These are phyloP conservation scores for Gracilaria vermiculophylla DNA, from an alignment of 23 red algal species.

Conservation along the genomic window DNA sequence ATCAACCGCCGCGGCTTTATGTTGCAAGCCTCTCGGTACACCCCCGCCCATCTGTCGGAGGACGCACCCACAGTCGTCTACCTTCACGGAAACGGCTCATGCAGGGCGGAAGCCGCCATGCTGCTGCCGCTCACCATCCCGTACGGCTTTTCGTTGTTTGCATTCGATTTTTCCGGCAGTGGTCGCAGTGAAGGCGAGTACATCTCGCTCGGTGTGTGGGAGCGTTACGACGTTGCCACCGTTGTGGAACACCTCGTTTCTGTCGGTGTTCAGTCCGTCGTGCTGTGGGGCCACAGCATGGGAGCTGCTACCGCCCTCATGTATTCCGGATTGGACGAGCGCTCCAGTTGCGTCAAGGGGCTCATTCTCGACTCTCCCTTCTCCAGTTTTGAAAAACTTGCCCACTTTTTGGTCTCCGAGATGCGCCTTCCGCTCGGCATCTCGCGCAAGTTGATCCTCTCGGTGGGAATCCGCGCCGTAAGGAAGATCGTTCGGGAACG, in stretches of 20 bases:
- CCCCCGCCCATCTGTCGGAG: conserved; percentile 4
- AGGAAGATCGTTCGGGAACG: conserved; percentile 66
- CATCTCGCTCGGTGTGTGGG: conserved; percentile 79
- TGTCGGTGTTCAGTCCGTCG: conserved; percentile 32
- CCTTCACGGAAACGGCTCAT: conserved; percentile 79
- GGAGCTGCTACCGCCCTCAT: conserved; percentile 85
- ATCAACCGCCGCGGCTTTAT: conserved; percentile 36
- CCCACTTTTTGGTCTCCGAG: conserved; percentile 62
- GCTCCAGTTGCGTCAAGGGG: conserved; percentile 21
- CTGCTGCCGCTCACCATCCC: conserved; percentile 51
- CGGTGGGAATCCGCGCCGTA: conserved; percentile 70
- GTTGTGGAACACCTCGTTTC: conserved; percentile 65
- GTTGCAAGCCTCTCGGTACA: conserved; percentile 39
- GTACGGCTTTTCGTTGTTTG: conserved; percentile 69
- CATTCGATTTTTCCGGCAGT: conserved; percentile 81
- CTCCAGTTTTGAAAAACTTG: conserved; percentile 83
- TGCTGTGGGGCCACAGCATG: conserved; percentile 82
- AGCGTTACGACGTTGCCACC: conserved; percentile 66
- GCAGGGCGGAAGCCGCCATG: conserved; percentile 65
- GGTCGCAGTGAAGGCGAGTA: conserved; percentile 74
- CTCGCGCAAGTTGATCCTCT: conserved; percentile 64
- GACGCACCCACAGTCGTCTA: conserved; percentile 70
- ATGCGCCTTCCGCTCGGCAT: conserved; percentile 59
- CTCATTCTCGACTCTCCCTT: conserved; percentile 75
- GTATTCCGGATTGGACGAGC: conserved; percentile 61